phyloP scores from a whole-genome alignment of 2,329 filamentous ascomycete species.

The Pseudogymnoascus sp. region DNA sequence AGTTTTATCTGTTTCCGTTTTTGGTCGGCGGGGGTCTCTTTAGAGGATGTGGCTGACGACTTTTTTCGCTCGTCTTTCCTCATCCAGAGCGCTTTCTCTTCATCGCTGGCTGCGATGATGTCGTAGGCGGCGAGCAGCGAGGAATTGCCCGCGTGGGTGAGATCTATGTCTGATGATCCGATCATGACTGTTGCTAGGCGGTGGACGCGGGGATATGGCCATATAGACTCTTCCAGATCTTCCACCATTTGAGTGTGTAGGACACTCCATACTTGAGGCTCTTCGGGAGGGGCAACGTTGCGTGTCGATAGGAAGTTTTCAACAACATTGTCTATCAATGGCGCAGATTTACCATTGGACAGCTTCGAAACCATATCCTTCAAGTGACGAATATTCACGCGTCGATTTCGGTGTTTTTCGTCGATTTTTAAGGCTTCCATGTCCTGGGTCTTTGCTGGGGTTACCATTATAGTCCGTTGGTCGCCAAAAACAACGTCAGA shows the following conservation, averaged over 20 bases:
- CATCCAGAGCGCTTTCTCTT: conserved; percentile 37
- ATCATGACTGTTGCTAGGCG: conserved; percentile 45
- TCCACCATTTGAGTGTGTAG: conserved; percentile 17
- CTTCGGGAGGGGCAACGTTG: conserved; percentile 16
- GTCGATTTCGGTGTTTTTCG: conserved; percentile 39
- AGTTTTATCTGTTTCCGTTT: conserved; percentile 41
- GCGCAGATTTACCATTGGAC: conserved; percentile 19
- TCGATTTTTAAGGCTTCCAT: conserved; percentile 38
- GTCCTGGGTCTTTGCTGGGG: conserved; percentile 38
- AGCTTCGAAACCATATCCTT: conserved; percentile 49
- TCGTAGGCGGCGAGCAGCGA: conserved; percentile 32
- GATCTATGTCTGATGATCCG: conserved; percentile 37
- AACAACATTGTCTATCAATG: conserved; percentile 20
- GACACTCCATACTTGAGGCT: conserved; percentile 18
- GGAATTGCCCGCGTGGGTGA: conserved; percentile 24
- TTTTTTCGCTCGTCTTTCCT: conserved; percentile 19
- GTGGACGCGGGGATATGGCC: conserved; percentile 55
- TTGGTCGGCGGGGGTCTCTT: conserved; percentile 30
- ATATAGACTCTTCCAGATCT: conserved; percentile 44
- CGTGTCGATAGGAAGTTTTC: conserved; percentile 20
- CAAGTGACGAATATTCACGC: conserved; percentile 59
- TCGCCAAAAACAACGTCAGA: conserved; percentile 38
- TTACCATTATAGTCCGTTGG: conserved; percentile 47
- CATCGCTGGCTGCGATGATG: conserved; percentile 39
- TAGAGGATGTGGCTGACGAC: background rate